Evolutionary conservation across 345 rosid species (phyloP).

Genomic region (Cochlearia excelsa): DNA sequence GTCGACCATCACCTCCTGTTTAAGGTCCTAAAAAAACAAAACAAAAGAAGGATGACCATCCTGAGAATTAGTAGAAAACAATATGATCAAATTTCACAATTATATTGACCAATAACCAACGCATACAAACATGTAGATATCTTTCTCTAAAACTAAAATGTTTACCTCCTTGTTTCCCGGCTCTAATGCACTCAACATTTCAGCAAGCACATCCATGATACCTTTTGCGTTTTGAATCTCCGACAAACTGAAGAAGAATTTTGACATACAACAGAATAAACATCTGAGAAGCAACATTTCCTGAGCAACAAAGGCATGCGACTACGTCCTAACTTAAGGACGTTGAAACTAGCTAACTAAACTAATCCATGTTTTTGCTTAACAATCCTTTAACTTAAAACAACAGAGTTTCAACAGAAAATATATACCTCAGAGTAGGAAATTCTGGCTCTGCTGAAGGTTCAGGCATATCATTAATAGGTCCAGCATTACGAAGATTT

Average conservation of each 20-base stretch:
- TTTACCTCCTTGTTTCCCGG: conserved; percentile 88
- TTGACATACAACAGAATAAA: conserved; percentile 25
- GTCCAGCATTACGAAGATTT: conserved; percentile 64
- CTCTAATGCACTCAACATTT: conserved; percentile 92
- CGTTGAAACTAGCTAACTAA: too few relatives aligned
- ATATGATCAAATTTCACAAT: background rate
- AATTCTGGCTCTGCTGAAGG: conserved; percentile 85
- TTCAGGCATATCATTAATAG: conserved; percentile 54
- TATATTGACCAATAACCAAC: conserved; percentile 4
- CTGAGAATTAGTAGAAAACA: too few relatives aligned
- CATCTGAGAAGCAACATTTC: conserved; percentile 24
- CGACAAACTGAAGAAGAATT: conserved; percentile 60
- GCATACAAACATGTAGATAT: conserved; percentile 17
- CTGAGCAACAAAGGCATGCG: conserved; percentile 18
- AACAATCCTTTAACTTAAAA: conserved; percentile 13
- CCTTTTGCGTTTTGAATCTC: conserved; percentile 99
- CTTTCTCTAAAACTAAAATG: conserved; percentile 17
- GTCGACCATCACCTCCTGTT: conserved; percentile 96
- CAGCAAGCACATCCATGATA: conserved; percentile 93
- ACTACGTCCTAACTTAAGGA: conserved; percentile 1
- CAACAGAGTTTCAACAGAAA: conserved; percentile 1
- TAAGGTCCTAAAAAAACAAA: conserved; percentile 62
- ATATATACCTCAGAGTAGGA: conserved; percentile 76
- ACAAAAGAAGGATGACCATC: conserved; percentile 16
- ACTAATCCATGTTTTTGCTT: too few relatives aligned